phyloP scores from a whole-genome alignment of 371 early-diverging fungal genomes.

The Syncephalis plumigaleata region DNA sequence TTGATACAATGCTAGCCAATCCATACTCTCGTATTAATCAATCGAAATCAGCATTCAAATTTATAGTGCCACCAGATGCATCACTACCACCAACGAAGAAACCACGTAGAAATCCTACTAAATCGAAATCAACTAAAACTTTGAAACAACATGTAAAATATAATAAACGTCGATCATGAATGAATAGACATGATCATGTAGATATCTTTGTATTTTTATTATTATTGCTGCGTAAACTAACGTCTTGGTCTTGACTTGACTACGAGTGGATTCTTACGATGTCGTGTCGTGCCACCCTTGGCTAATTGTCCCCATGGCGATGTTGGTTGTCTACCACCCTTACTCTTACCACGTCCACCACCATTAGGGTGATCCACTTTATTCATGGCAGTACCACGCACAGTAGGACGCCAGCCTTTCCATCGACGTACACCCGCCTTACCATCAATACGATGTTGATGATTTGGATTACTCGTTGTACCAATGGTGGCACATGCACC shows the following conservation, averaged over 20 bases:
- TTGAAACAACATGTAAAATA: too few species aligned
- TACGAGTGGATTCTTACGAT: slow-evolving; percentile 52
- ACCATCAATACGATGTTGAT: slow-evolving; percentile 76
- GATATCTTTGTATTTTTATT: neutral
- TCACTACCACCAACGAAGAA: too few species aligned
- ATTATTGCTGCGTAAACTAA: slow-evolving; percentile 11
- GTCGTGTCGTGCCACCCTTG: slow-evolving; percentile 90
- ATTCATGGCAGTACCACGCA: slow-evolving; percentile 99
- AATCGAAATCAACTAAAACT: too few species aligned
- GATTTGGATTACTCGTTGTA: slow-evolving; percentile 79
- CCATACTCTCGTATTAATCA: too few species aligned
- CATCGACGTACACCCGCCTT: slow-evolving; percentile 82
- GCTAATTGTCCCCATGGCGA: slow-evolving; percentile 92
- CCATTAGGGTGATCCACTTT: slow-evolving; percentile 98
- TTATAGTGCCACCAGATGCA: too few species aligned
- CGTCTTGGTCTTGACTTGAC: slow-evolving; percentile 61
- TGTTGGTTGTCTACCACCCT: slow-evolving; percentile 82
- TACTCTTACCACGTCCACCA: slow-evolving; percentile 94
- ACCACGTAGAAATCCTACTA: too few species aligned
- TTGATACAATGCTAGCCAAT: too few species aligned
- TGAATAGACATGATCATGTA: too few species aligned
- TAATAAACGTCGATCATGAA: too few species aligned
- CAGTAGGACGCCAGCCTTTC: slow-evolving; percentile 83
- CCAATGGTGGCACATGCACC: slow-evolving; percentile 88
- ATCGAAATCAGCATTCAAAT: too few species aligned